Conservation (phyloP, 371 early-diverging fungal genomes). For the Mortierella sp. region DNA sequence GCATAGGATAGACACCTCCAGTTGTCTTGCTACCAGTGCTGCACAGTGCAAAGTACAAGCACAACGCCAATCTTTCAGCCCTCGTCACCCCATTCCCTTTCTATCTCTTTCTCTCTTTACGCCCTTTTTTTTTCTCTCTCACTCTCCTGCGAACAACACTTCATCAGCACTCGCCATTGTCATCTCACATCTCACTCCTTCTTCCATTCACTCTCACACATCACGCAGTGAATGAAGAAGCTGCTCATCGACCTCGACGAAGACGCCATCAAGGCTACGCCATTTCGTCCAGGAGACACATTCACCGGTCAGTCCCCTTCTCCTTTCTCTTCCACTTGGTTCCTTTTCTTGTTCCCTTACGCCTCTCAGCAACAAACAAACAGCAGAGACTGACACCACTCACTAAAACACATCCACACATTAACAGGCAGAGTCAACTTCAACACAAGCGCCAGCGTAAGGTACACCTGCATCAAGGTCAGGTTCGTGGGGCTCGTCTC, state of each 20-base stretch:
- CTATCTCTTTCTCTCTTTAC: too few species aligned
- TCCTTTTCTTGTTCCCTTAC: not conserved
- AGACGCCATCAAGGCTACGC: not conserved
- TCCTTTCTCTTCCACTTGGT: not conserved
- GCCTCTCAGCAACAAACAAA: not conserved
- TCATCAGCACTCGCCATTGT: not conserved
- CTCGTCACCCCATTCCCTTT: too few species aligned
- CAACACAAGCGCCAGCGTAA: constrained; percentile 19
- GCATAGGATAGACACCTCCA: too few species aligned
- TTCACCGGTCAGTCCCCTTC: constrained; percentile 22
- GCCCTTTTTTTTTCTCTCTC: not conserved
- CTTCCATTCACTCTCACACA: not conserved
- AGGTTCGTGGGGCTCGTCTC: constrained; percentile 33
- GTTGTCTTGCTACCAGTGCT: too few species aligned
- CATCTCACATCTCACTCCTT: not conserved
- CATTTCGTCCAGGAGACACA: constrained; percentile 36
- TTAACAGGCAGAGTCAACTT: constrained; percentile 29
- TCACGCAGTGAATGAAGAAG: constrained; percentile 31
- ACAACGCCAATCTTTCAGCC: too few species aligned
- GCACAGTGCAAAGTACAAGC: too few species aligned
- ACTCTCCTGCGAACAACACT: not conserved
- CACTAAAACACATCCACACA: not conserved
- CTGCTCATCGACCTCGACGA: constrained; percentile 26
- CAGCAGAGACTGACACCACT: not conserved
- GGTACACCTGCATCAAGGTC: constrained; percentile 48